These are phyloP conservation scores for Parathielavia hyrcaniae DNA, from an alignment of 495 filamentous ascomycete genomes.

Conservation along the genomic window DNA sequence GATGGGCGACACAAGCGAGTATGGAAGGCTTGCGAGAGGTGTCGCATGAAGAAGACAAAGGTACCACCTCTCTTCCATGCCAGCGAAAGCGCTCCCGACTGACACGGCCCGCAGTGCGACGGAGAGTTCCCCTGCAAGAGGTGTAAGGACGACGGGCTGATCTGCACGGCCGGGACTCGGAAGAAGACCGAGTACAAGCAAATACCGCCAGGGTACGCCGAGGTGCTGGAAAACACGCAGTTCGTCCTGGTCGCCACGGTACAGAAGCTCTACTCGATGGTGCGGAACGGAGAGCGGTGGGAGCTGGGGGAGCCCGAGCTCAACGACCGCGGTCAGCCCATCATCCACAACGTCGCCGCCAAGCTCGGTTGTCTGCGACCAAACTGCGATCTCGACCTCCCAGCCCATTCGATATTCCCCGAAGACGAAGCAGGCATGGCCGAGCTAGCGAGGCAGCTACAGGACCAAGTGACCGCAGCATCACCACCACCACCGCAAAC, in stretches of 20 bases:
- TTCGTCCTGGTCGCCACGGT: constrained; percentile 52
- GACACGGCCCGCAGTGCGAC: constrained; percentile 48
- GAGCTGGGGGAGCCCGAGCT: constrained; percentile 50
- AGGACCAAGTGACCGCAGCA: constrained; percentile 37
- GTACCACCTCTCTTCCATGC: constrained; percentile 26
- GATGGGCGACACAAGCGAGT: constrained; percentile 57
- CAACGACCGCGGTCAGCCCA: constrained; percentile 51
- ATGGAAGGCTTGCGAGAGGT: constrained; percentile 65
- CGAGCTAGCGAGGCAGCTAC: constrained; percentile 44
- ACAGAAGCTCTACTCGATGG: constrained; percentile 54
- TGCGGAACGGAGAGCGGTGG: constrained; percentile 49
- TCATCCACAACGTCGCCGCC: constrained; percentile 52
- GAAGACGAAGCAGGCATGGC: constrained; percentile 48
- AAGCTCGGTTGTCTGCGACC: constrained; percentile 53
- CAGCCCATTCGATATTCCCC: constrained; percentile 47
- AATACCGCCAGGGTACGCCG: constrained; percentile 51
- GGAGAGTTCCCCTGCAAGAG: constrained; percentile 61
- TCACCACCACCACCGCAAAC: no score
- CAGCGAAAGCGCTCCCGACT: constrained; percentile 4
- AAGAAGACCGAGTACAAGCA: constrained; percentile 58
- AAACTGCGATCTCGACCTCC: constrained; percentile 50
- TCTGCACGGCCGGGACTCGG: constrained; percentile 52
- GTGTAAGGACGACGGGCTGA: constrained; percentile 56
- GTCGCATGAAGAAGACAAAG: constrained; percentile 69
- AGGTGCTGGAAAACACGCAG: constrained; percentile 53